Evolutionary conservation across 2,329 filamentous ascomycete species (phyloP).

Genomic region (Corinectria fuckeliana): DNA sequence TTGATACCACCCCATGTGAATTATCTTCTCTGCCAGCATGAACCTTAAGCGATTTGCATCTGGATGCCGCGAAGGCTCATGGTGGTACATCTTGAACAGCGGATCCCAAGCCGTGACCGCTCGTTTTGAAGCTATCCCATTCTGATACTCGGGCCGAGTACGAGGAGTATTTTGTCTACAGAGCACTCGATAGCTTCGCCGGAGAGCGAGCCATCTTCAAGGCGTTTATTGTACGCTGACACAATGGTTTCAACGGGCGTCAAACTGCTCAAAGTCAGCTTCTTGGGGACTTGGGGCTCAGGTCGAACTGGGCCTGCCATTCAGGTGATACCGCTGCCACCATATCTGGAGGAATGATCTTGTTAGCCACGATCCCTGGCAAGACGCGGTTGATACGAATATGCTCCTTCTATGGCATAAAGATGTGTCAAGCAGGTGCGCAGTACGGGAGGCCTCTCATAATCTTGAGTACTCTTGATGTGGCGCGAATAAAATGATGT

Average conservation of each 20-base stretch:
- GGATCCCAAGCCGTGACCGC: slow-evolving; percentile 56
- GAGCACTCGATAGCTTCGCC: slow-evolving; percentile 55
- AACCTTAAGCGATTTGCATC: slow-evolving; percentile 38
- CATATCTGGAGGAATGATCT: slow-evolving; percentile 52
- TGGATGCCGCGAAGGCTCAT: slow-evolving; percentile 49
- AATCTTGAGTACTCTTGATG: slow-evolving; percentile 47
- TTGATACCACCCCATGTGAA: not conserved
- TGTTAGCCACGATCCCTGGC: slow-evolving; percentile 54
- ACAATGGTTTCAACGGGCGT: slow-evolving; percentile 54
- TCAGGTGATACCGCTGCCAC: slow-evolving; percentile 48
- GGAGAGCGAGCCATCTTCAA: slow-evolving; percentile 50
- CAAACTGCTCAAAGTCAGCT: slow-evolving; percentile 30
- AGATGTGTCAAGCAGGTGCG: not conserved
- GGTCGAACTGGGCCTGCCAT: slow-evolving; percentile 22
- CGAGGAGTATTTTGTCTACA: slow-evolving; percentile 42
- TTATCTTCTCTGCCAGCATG: not conserved
- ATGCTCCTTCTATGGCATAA: slow-evolving; percentile 48
- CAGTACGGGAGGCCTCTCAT: not conserved
- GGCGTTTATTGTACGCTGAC: slow-evolving; percentile 51
- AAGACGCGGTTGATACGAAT: slow-evolving; percentile 57
- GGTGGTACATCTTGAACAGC: slow-evolving; percentile 52
- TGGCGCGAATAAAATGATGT: slow-evolving; percentile 46
- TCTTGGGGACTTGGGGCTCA: not conserved
- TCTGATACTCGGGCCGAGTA: slow-evolving; percentile 42
- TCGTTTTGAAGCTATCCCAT: slow-evolving; percentile 50